Evolutionary conservation across 2,329 filamentous ascomycete genomes (phyloP), one percentile per base, ranked within the genome.

Genomic region (Ophiocordyceps camponoti-floridani): DNA sequence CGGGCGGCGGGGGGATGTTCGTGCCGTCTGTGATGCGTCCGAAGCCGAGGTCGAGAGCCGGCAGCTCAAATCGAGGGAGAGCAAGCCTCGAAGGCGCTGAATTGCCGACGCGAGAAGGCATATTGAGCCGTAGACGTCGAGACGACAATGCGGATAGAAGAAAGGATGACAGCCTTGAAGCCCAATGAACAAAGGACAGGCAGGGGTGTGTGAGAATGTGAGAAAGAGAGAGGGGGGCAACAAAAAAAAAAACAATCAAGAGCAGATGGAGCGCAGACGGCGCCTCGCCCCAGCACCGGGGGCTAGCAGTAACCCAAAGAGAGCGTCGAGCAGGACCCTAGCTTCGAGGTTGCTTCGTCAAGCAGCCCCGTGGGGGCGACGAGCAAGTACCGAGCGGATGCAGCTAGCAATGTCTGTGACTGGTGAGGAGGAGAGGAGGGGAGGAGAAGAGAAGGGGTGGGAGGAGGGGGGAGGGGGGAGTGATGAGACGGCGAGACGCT

Each of bases 11-110:
- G 40, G 74, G 74, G 50, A 78, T 78, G 54, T 73, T 55, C 56
- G 74, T 78, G 45, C 74, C 74, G 38, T 77, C 73, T 40, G 74
- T 77, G 54, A 78, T 62, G 42, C 68, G 73, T 47, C 68, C 66
- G 52, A 77, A 75, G 51, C 75, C 69, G 61, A 78, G 67, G 49
- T 77, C 63, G 48, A 78, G 65, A 42, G 66, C 68, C 9, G 74
- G 74, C 47, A 78, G 67, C 60, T 77, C 70, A 50, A 78, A 77
- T 52, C 63, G 64, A 46, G 56, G 51, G 9, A 11, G 40, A 6
- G 16, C 23, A 23, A 27, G 35, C 42, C 28, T 27, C 47, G 51
- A 51, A 41, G 49, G 48, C 30, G 53, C 48, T 47, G 52, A 52
- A 49, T 57, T 57, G 45, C 51, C 54, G 46, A 56, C 46, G 46